phyloP scores from a whole-genome alignment of 176 grass and related monocot species.

The Avena sativa region DNA sequence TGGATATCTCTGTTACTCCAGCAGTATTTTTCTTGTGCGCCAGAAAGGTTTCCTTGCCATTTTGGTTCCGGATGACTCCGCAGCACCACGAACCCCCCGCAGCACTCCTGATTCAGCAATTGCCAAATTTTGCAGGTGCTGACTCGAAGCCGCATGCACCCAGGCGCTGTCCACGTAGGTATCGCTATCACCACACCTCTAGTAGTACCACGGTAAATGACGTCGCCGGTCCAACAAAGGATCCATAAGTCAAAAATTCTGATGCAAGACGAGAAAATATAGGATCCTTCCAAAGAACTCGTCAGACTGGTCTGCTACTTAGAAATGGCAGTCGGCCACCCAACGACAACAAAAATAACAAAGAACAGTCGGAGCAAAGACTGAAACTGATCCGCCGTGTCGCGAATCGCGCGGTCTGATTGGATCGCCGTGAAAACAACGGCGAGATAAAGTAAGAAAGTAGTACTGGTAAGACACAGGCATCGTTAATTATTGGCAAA shows the following conservation, averaged over 20 bases:
- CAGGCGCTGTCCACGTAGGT: not conserved
- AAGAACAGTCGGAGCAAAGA: not conserved
- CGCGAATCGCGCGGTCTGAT: not conserved
- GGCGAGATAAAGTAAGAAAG: not conserved
- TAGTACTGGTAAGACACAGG: not conserved
- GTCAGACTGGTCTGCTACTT: not conserved
- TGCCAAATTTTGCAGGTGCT: not conserved
- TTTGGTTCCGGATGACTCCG: not conserved
- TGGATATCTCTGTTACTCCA: not conserved
- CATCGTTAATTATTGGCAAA: not conserved
- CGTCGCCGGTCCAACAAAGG: not conserved
- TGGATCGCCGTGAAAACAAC: conserved; percentile 4
- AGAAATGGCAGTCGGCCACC: not conserved
- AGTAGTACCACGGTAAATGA: not conserved
- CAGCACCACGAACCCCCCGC: not conserved
- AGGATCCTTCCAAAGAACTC: not conserved
- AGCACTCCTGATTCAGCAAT: not conserved
- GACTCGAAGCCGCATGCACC: not conserved
- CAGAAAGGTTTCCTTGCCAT: not conserved
- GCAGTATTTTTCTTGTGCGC: not conserved
- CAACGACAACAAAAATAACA: not conserved
- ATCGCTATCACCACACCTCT: not conserved
- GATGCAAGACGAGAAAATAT: not conserved
- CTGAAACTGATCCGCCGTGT: not conserved
- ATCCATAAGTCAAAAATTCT: not conserved